Conservation (phyloP, 2,329 filamentous ascomycete genomes). For the Aspergillus sp. region DNA sequence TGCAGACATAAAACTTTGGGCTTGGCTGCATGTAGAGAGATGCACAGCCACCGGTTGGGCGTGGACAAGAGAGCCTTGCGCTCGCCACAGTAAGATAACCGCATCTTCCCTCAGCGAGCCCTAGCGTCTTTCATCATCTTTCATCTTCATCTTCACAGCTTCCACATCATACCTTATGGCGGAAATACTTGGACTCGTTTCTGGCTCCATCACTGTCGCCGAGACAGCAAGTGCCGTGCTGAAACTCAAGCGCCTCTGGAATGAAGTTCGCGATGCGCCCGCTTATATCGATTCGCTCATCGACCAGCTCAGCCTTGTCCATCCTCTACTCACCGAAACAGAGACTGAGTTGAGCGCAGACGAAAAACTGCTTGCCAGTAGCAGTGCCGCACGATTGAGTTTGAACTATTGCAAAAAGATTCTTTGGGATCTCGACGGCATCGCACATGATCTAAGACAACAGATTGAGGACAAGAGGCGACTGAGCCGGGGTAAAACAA, state of each 20-base stretch:
- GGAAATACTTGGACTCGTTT: background rate
- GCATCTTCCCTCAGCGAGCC: background rate
- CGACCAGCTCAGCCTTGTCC: background rate
- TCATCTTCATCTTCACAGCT: background rate
- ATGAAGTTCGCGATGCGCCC: background rate
- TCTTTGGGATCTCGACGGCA: background rate
- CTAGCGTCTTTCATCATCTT: background rate
- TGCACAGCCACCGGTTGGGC: background rate
- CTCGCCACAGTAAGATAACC: background rate
- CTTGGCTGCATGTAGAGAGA: background rate
- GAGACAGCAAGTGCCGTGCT: background rate
- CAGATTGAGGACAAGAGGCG: background rate
- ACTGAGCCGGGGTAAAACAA: background rate
- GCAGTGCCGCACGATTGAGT: background rate
- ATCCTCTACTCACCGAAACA: background rate
- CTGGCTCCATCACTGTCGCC: background rate
- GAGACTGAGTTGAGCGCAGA: background rate
- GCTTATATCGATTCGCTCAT: background rate
- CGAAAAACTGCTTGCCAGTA: background rate
- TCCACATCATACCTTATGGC: background rate
- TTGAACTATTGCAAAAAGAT: background rate
- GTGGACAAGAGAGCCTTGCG: background rate
- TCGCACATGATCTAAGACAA: background rate
- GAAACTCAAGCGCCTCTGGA: background rate
- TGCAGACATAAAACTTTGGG: no score